phyloP scores from a whole-genome alignment of 73 alveolate genomes.

The Tetrahymena malaccensis region DNA sequence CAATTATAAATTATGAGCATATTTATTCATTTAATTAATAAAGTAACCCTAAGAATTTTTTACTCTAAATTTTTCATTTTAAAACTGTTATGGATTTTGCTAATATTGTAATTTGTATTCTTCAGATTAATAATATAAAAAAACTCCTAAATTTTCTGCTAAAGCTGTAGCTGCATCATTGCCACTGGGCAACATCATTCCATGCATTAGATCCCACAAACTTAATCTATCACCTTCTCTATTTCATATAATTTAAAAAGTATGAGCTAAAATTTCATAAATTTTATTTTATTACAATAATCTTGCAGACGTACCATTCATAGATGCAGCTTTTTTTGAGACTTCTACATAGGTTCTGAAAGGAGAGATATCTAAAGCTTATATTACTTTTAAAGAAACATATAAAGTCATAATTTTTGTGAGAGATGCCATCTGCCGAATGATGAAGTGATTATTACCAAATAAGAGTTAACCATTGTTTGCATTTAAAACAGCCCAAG shows the following conservation, averaged over 20 bases:
- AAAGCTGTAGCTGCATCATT: conserved; percentile 73
- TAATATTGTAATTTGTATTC: conserved; percentile 3
- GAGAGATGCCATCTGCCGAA: conserved; percentile 17
- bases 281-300: neutral
- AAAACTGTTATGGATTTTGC: neutral
- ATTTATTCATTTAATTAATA: conserved; percentile 63
- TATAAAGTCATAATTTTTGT: conserved; percentile 35
- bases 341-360: conserved; percentile 4
- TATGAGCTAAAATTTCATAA: no score
- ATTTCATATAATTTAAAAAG: neutral
- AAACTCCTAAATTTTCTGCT: conserved; percentile 56
- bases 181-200: conserved; percentile 77
- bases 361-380: neutral
- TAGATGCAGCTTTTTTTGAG: neutral
- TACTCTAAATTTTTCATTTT: neutral
- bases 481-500: neutral
- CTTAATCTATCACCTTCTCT: conserved; percentile 48
- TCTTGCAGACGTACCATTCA: conserved; percentile 61
- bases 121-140: conserved; percentile 9
- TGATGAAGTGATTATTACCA: neutral
- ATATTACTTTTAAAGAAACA: neutral
- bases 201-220: conserved; percentile 56
- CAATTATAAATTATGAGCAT: conserved; percentile 46
- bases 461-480: neutral
- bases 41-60: conserved; percentile 39